phyloP scores from a whole-genome alignment of 305 asterid species.

The Fraxinus dipetala region DNA sequence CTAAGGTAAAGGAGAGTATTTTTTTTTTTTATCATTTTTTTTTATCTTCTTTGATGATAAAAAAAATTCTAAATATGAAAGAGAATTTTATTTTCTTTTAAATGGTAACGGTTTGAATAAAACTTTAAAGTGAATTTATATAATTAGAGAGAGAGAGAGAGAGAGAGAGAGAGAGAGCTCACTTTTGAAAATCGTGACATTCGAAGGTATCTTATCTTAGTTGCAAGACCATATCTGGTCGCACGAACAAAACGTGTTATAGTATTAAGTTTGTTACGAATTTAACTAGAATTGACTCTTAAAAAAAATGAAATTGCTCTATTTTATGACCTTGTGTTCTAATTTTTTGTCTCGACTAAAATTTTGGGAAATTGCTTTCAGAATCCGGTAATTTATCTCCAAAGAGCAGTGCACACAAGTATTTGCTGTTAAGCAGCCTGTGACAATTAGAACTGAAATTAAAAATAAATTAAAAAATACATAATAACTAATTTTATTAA shows the following conservation, averaged over 20 bases:
- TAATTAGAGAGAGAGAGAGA: too few relatives aligned
- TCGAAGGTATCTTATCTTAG: too few relatives aligned
- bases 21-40: too few relatives aligned
- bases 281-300: too few relatives aligned
- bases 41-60: not conserved
- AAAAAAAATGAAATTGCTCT: not conserved
- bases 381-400: not conserved
- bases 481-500: not conserved
- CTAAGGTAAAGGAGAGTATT: too few relatives aligned
- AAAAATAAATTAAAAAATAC: not conserved
- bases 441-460: not conserved
- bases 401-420: not conserved
- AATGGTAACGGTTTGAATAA: not conserved
- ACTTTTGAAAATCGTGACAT: not conserved
- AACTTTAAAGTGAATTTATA: too few relatives aligned
- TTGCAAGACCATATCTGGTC: too few relatives aligned
- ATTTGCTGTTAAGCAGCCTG: not conserved
- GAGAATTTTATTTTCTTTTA: not conserved
- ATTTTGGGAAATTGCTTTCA: not conserved
- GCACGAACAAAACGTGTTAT: too few relatives aligned
- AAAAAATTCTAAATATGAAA: not conserved
- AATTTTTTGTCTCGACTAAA: not conserved
- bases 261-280: too few relatives aligned
- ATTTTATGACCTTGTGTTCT: too few relatives aligned
- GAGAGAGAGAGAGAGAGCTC: too few relatives aligned